Evolutionary conservation across 1,139 yeast genomes (phyloP).

Genomic region (Yamadazyma spencermartinsiae): DNA sequence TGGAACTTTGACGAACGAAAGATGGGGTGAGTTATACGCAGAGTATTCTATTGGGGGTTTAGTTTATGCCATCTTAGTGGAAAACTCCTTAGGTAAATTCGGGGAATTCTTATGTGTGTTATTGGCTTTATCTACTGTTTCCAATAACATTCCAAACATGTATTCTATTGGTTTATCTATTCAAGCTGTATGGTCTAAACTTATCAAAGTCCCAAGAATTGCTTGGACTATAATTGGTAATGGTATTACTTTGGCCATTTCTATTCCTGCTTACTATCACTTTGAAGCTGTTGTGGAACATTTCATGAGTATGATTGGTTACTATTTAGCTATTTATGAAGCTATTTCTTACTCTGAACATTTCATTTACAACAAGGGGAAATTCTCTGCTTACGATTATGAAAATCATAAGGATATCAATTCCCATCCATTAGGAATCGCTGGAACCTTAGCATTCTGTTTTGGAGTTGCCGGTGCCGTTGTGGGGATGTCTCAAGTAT

Average conservation of each 20-base stretch:
- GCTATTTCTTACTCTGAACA: constrained; percentile 73
- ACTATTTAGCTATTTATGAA: constrained; percentile 83
- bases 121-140: constrained; percentile 76
- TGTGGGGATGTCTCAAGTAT: constrained; percentile 79
- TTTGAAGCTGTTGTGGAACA: constrained; percentile 71
- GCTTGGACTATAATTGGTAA: constrained; percentile 77
- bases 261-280: constrained; percentile 79
- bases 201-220: constrained; percentile 72
- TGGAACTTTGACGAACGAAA: constrained; percentile 47
- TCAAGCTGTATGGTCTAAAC: constrained; percentile 74
- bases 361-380: constrained; percentile 65
- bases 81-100: constrained; percentile 80
- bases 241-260: constrained; percentile 72
- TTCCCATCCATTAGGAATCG: constrained; percentile 67
- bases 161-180: constrained; percentile 82
- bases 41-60: constrained; percentile 74
- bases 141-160: constrained; percentile 89
- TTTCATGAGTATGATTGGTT: constrained; percentile 85
- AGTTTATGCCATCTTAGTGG: constrained; percentile 69
- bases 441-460: constrained; percentile 73
- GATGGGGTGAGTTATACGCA: constrained; percentile 53
- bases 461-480: constrained; percentile 84
- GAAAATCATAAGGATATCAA: constrained; percentile 54
- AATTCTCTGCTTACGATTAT: constrained; percentile 57
- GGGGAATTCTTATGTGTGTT: constrained; percentile 86